Evolutionary conservation across 75 land plant genomes (phyloP), one percentile per base, ranked within the genome.

Genomic region (Cupressus sempervirens): DNA sequence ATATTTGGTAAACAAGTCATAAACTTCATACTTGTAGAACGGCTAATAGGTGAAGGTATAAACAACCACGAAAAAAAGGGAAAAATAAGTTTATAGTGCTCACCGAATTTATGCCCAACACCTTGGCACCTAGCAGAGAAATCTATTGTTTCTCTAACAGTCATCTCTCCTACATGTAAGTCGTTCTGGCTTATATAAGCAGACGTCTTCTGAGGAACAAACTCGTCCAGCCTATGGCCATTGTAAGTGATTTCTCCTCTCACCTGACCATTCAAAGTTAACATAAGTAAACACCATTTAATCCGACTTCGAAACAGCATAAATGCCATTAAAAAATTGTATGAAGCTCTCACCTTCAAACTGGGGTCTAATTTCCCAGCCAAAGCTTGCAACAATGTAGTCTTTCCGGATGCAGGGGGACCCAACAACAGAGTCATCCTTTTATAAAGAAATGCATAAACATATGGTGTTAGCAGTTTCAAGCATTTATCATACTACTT

Each of bases 71-170:
- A 72, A 36, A 10, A n/a, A 14, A 72, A 32, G 74, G 30, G 11
- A 7, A 38, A 36, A 48, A 3, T 48, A n/a, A 79, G 9, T 79
- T 50, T 50, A 50, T 1, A 50, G 53, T 12, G 72, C 53, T 46
- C 87, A 93, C 95, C 98, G 52, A 90, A 91, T 90, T 91, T 84
- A 38, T 92, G 74, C 40, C 98, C 98, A 68, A 95, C 95, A 4
- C 98, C 98, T 86, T 92, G 98, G 65, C 96, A 94, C 75, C 98
- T 89, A 1, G 95, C 96, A 2, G 98, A 92, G 87, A 96, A 96
- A 82, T 96, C 96, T 14, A 96, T 86, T 1, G 98, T 96, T 87
- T 96, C 98, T 84, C 94, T 91, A 23, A 96, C 98, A 7, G 98
- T 96, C 90, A 96, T 95, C 84, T 92, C 95, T 38, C 96, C 98